These are phyloP conservation scores for Daedaleopsis nitida DNA, from an alignment of 768 basidiomycete genomes.

Conservation along the genomic window DNA sequence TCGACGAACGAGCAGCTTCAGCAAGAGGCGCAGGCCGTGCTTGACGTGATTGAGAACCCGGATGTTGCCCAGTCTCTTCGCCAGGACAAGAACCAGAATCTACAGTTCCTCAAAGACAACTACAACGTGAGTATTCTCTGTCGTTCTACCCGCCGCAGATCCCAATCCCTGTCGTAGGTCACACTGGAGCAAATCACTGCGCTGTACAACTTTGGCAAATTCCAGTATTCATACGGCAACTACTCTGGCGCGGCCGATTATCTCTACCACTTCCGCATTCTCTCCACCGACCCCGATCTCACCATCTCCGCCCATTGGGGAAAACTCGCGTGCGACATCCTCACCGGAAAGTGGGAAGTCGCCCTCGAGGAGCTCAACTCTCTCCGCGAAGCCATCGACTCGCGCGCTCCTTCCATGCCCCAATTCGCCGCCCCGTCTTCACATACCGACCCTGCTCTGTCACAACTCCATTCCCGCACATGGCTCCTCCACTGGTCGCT, in stretches of 20 bases:
- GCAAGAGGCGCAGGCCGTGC: constrained; percentile 88
- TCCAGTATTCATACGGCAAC: constrained; percentile 98
- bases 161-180: constrained; percentile 52
- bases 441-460: constrained; percentile 63
- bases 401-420: constrained; percentile 57
- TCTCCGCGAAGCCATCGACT: constrained; percentile 90
- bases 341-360: constrained; percentile 93
- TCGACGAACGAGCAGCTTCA: constrained; percentile 83
- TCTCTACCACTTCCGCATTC: constrained; percentile 97
- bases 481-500: constrained; percentile 99
- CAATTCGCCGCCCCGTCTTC: constrained; percentile 33
- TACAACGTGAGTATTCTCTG: constrained; percentile 41
- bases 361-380: constrained; percentile 95
- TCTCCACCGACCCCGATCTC: constrained; percentile 91
- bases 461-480: constrained; percentile 90
- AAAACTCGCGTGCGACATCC: constrained; percentile 94
- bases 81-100: constrained; percentile 96
- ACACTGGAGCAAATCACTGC: constrained; percentile 94
- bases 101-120: constrained; percentile 92
- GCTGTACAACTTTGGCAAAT: constrained; percentile 97
- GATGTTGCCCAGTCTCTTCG: constrained; percentile 93
- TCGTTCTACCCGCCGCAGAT: background rate
- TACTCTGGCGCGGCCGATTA: constrained; percentile 97
- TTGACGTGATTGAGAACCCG: constrained; percentile 96
- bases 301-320: constrained; percentile 99